Evolutionary conservation across 768 basidiomycete genomes (phyloP).

Genomic region (Tylopilus balloui): DNA sequence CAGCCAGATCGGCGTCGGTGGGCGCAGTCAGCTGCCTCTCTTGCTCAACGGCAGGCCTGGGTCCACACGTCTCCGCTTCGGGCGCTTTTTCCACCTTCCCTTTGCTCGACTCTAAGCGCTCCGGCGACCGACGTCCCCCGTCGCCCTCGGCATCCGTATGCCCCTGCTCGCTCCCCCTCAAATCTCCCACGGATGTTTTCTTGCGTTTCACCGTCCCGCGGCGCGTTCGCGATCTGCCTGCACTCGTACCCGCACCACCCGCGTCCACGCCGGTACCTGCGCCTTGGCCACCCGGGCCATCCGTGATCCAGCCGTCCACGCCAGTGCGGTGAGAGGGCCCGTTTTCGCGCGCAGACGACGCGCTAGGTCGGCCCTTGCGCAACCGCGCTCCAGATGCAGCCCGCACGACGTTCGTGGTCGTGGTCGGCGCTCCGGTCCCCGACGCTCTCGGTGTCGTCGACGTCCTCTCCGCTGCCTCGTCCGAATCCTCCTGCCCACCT

Average conservation of each 20-base stretch:
- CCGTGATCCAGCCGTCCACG: slow-evolving; percentile 21
- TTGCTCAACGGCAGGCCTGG: neutral
- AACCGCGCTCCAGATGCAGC: slow-evolving; percentile 1
- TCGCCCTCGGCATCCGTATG: slow-evolving; percentile 28
- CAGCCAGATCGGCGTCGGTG: neutral
- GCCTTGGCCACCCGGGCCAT: slow-evolving; percentile 10
- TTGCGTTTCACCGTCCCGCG: slow-evolving; percentile 6
- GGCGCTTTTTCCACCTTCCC: neutral
- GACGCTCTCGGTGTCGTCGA: neutral
- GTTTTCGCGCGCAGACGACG: neutral
- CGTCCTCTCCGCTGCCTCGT: slow-evolving; percentile 11
- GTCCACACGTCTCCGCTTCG: neutral
- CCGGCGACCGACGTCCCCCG: neutral
- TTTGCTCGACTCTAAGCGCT: neutral
- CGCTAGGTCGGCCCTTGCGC: slow-evolving; percentile 17
- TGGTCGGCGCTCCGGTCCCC: neutral
- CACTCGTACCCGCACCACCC: no score
- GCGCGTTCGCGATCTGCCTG: neutral
- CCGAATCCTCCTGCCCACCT: slow-evolving; percentile 10
- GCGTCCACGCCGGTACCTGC: neutral
- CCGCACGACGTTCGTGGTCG: neutral
- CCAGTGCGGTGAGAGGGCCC: neutral
- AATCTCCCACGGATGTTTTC: slow-evolving; percentile 23
- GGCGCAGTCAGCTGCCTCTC: neutral
- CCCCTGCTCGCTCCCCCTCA: slow-evolving; percentile 25